Conservation (phyloP, 768 basidiomycete genomes). For the Rossbeevera mucosa region DNA sequence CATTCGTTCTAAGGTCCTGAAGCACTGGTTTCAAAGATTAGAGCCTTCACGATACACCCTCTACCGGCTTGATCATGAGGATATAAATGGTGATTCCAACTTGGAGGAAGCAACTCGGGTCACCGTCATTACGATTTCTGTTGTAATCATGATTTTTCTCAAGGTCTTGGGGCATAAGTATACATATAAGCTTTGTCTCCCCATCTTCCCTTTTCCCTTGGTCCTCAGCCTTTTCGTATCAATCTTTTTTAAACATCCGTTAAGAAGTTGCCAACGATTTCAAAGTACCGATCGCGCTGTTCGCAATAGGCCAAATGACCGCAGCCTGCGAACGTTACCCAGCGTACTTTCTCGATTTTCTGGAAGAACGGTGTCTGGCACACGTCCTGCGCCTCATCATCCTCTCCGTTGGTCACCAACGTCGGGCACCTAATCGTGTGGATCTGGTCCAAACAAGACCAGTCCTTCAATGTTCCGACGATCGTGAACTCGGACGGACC, state of each 20-base stretch:
- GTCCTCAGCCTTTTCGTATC: background rate
- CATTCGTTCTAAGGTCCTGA: no score
- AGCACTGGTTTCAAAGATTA: no score
- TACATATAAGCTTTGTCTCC: background rate
- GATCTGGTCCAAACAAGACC: conserved; percentile 44
- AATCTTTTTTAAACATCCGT: background rate
- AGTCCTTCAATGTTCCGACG: conserved; percentile 40
- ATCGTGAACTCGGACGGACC: conserved; percentile 35
- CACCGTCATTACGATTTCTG: no score
- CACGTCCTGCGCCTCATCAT: conserved; percentile 38
- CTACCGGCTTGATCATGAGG: no score
- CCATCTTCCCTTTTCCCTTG: background rate
- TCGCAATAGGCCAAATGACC: conserved; percentile 17
- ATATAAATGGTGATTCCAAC: no score
- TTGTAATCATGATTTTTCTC: background rate
- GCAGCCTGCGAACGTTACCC: conserved; percentile 30
- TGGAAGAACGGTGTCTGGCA: conserved; percentile 32
- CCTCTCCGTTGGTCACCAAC: conserved; percentile 35
- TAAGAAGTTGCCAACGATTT: conserved; percentile 15
- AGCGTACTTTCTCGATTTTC: conserved; percentile 32
- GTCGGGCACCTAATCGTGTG: conserved; percentile 37
- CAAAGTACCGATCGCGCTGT: conserved; percentile 19
- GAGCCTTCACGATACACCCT: no score
- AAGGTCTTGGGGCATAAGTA: background rate
- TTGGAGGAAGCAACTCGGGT: no score